phyloP scores from a whole-genome alignment of 2,329 filamentous ascomycete species.

The Venturia aucupariae region DNA sequence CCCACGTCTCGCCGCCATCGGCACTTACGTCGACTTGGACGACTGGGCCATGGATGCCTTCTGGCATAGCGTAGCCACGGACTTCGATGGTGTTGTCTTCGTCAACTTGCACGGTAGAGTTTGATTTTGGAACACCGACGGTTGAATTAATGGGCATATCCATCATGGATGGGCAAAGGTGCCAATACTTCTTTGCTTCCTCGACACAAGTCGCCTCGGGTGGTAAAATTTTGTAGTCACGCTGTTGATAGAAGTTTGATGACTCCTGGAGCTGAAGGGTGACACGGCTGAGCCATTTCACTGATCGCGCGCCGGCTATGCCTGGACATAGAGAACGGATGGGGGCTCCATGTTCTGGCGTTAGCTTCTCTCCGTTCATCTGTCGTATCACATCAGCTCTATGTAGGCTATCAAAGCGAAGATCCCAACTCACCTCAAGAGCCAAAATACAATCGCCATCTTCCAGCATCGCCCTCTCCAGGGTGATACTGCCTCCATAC shows the following conservation, averaged over 20 bases:
- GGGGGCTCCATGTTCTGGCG: constrained; percentile 36
- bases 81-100: constrained; percentile 38
- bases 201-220: constrained; percentile 40
- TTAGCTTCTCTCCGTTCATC: constrained; percentile 33
- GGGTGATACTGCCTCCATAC: constrained; percentile 48
- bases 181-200: constrained; percentile 45
- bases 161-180: constrained; percentile 39
- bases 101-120: constrained; percentile 33
- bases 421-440: constrained; percentile 31
- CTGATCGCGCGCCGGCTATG: constrained; percentile 32
- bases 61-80: constrained; percentile 47
- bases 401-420: neutral
- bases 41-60: constrained; percentile 44
- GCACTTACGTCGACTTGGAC: constrained; percentile 43
- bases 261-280: constrained; percentile 32
- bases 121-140: constrained; percentile 39
- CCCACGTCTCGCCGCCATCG: constrained; percentile 43
- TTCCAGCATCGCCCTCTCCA: constrained; percentile 35
- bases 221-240: constrained; percentile 51
- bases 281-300: constrained; percentile 35
- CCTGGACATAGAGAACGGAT: constrained; percentile 35
- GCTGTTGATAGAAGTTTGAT: constrained; percentile 46
- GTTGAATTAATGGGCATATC: constrained; percentile 50
- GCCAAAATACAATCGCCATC: constrained; percentile 41
- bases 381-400: neutral